Base-by-base conservation (phyloP, 129 eudicot species). In the Pulicaria dysenterica region DNA sequence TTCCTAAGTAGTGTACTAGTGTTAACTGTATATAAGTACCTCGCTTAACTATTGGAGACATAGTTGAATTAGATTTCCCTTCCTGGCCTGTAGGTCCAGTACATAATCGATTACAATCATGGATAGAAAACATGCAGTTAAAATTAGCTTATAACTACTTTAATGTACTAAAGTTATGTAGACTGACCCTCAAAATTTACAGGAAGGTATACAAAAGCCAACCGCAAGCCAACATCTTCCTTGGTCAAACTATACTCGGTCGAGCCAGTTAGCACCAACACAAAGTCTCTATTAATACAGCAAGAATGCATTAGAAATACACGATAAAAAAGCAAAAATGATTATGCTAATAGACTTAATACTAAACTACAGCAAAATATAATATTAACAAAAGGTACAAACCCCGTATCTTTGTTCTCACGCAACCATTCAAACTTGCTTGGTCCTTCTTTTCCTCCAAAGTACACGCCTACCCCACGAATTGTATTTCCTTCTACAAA, bases 401-500 rank as follows among this genome's bases (percentile, higher is more conserved):
- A 94, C 99, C 97, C 95, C 0, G 87, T 87, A 50, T 94, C 90
- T 81, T 67, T 88, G 65, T 88, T 86, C 75, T 94, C 99, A 66
- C 94, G 97, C 76, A 88, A 57, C 99, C 99, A 94, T 76, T 94
- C 97, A 77, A 87, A 90, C 67, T 84, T 94, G 94, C 99, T 90
- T 63, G 97, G 99, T 58, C 97, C 99, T 84, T 94, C 99, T 84
- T 85, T 88, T 74, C 99, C 99, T 57, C 99, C 99, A 80, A 94
- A 94, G 85, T 94, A 94, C 43, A 83, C 83, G 51, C 99, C 99
- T 47, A 60, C 64, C 53, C 99, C 99, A 55, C 65, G 83, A 46
- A 94, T 72, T 19, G 77, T 82, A 71, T 77, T 79, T 55, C 96
- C 97, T 85, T 94, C 99, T 40, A 90, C 80, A 67, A 65, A 34